Evolutionary conservation across 2,329 filamentous ascomycete genomes (phyloP).

Genomic region (Pyrenophora teres): DNA sequence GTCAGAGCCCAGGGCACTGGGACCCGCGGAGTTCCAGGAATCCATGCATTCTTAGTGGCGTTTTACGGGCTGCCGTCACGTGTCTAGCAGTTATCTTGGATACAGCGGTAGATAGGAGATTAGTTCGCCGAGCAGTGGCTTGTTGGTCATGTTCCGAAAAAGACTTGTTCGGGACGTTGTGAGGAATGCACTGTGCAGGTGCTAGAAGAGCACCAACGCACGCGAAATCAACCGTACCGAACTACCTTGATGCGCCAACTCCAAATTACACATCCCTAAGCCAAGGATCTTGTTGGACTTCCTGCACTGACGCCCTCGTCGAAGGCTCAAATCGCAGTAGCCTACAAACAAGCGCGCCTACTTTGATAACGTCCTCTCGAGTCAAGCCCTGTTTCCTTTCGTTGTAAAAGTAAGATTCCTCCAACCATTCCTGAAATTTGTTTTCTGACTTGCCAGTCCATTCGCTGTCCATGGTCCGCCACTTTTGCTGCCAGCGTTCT

Average conservation of each 20-base stretch:
- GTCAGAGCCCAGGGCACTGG: slow-evolving; percentile 4
- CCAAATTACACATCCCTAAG: slow-evolving; percentile 3
- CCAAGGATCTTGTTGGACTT: slow-evolving; percentile 27
- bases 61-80: not conserved
- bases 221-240: too few relatives aligned
- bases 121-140: too few relatives aligned
- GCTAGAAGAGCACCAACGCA: too few relatives aligned
- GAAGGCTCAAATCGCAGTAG: slow-evolving; percentile 28
- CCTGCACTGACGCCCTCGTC: slow-evolving; percentile 18
- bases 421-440: slow-evolving; percentile 45
- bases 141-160: too few relatives aligned
- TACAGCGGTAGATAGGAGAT: too few relatives aligned
- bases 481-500: slow-evolving; percentile 39
- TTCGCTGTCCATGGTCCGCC: slow-evolving; percentile 30
- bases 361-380: slow-evolving; percentile 21
- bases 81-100: not conserved
- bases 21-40: slow-evolving; percentile 9
- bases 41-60: not conserved
- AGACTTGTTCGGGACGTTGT: too few relatives aligned
- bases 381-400: slow-evolving; percentile 22
- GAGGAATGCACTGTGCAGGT: too few relatives aligned
- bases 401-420: slow-evolving; percentile 47
- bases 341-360: slow-evolving; percentile 21
- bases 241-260: too few relatives aligned
- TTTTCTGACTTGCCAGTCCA: slow-evolving; percentile 11